phyloP scores from a whole-genome alignment of 2,329 filamentous ascomycete genomes.

The Fusarium succisae region DNA sequence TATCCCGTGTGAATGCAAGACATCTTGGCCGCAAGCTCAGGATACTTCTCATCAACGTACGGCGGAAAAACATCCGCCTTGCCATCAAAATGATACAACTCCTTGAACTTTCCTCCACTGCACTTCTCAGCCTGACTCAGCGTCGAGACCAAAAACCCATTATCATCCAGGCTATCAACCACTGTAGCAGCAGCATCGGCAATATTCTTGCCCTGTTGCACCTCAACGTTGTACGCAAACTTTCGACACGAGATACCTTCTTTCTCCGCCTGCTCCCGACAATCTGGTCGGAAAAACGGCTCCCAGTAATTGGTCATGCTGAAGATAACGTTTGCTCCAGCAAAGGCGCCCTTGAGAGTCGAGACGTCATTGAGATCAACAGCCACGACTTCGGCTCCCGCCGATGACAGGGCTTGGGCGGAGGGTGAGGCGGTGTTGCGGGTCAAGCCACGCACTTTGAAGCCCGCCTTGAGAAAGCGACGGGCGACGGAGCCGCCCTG shows the following conservation, averaged over 20 bases:
- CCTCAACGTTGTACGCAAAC: slow-evolving; percentile 60
- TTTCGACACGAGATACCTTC: slow-evolving; percentile 53
- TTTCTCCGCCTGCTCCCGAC: slow-evolving; percentile 50
- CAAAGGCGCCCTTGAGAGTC: slow-evolving; percentile 53
- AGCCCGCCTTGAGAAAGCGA: slow-evolving; percentile 54
- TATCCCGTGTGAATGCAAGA: slow-evolving; percentile 61
- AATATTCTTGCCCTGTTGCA: slow-evolving; percentile 56
- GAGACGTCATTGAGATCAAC: slow-evolving; percentile 55
- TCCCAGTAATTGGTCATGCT: slow-evolving; percentile 66
- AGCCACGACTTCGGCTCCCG: slow-evolving; percentile 55
- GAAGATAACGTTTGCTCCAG: slow-evolving; percentile 61
- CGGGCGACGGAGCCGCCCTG: slow-evolving; percentile 64
- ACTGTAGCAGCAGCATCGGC: slow-evolving; percentile 60
- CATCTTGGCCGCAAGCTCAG: slow-evolving; percentile 58
- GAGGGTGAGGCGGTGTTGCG: slow-evolving; percentile 54
- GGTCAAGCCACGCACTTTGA: slow-evolving; percentile 58
- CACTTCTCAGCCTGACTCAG: slow-evolving; percentile 59
- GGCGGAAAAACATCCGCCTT: slow-evolving; percentile 62
- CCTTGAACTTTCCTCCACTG: slow-evolving; percentile 55
- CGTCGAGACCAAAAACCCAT: slow-evolving; percentile 62
- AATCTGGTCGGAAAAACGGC: slow-evolving; percentile 57
- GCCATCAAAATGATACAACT: slow-evolving; percentile 63
- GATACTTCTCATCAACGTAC: slow-evolving; percentile 56
- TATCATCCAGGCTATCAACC: slow-evolving; percentile 52
- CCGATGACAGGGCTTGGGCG: slow-evolving; percentile 51